phyloP scores from a whole-genome alignment of 495 filamentous ascomycete species.

The Trichoderma orchidacearum region DNA sequence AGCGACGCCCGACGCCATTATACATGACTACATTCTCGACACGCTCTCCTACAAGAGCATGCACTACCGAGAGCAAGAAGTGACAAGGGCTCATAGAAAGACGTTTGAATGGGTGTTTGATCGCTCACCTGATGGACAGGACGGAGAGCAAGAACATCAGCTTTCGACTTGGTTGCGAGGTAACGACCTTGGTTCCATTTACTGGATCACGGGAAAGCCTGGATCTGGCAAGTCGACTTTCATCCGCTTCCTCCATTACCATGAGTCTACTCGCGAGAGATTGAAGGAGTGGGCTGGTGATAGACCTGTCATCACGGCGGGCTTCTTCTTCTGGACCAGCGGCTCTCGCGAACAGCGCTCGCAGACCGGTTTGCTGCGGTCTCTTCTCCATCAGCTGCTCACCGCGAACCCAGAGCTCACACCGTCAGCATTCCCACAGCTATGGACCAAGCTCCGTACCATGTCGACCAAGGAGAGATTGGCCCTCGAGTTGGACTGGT shows the following conservation, averaged over 20 bases:
- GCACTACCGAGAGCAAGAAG: slow-evolving; percentile 12
- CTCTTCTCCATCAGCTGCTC: slow-evolving; percentile 11
- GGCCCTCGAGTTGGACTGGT: slow-evolving; percentile 1
- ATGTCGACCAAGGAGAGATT: slow-evolving; percentile 4
- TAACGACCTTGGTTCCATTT: slow-evolving; percentile 8
- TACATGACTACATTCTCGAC: slow-evolving; percentile 10
- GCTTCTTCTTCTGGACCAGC: slow-evolving; percentile 18
- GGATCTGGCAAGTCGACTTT: slow-evolving; percentile 19
- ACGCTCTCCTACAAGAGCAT: slow-evolving; percentile 10
- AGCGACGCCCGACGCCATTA: not conserved
- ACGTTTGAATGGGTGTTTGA: slow-evolving; percentile 14
- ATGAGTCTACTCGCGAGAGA: slow-evolving; percentile 2
- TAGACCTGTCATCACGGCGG: not conserved
- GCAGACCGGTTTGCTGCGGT: slow-evolving; percentile 13
- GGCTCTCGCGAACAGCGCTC: slow-evolving; percentile 13
- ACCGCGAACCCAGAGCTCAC: not conserved
- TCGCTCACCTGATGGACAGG: slow-evolving; percentile 1
- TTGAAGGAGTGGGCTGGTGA: slow-evolving; percentile 11
- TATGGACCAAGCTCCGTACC: slow-evolving; percentile 2
- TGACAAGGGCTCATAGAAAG: slow-evolving; percentile 8
- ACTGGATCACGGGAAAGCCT: slow-evolving; percentile 19
- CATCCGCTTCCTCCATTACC: slow-evolving; percentile 14
- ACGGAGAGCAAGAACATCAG: slow-evolving; percentile 1
- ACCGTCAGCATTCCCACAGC: not conserved
- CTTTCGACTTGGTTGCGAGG: slow-evolving; percentile 9